Conservation (phyloP, 2,329 filamentous ascomycete genomes). For the Sporothrix humicola region DNA sequence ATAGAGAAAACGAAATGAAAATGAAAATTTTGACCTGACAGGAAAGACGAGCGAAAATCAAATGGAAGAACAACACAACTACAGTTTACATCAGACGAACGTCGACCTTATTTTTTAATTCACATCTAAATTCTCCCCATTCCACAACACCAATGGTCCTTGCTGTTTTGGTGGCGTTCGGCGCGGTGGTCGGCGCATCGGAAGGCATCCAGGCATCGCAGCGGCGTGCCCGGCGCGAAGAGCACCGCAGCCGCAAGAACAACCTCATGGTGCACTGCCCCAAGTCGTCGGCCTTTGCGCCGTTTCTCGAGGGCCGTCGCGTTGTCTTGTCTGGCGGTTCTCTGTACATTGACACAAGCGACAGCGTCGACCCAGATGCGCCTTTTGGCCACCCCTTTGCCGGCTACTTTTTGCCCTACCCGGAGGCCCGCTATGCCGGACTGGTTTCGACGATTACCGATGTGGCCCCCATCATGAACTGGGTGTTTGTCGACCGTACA, state of each 20-base stretch:
- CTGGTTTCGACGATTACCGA: slow-evolving; percentile 57
- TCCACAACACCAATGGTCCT: slow-evolving; percentile 7
- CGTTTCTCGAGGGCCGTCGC: slow-evolving; percentile 52
- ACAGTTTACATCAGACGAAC: not conserved
- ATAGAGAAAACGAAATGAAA: not conserved
- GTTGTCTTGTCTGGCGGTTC: slow-evolving; percentile 54
- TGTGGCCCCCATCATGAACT: slow-evolving; percentile 57
- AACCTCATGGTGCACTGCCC: slow-evolving; percentile 55
- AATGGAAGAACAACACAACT: not conserved
- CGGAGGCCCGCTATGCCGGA: slow-evolving; percentile 55
- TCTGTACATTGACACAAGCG: slow-evolving; percentile 56
- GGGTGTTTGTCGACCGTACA: slow-evolving; percentile 55
- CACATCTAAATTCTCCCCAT: not conserved
- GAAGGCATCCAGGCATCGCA: slow-evolving; percentile 56
- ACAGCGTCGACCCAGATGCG: slow-evolving; percentile 42
- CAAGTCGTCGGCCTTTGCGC: slow-evolving; percentile 53
- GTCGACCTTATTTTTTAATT: not conserved
- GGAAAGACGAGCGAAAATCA: not conserved
- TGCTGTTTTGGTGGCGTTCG: slow-evolving; percentile 49
- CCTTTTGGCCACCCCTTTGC: slow-evolving; percentile 57
- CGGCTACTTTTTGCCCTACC: slow-evolving; percentile 64
- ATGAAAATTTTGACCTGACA: too few species aligned
- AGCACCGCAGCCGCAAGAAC: slow-evolving; percentile 55
- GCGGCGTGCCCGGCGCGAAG: slow-evolving; percentile 52
- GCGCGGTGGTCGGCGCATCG: slow-evolving; percentile 53